Percentiles rank a stretch among this genome's conserved stretches.
phyloP scores from a whole-genome alignment of 495 filamentous ascomycete genomes.

The Xylaria bambusicola region DNA sequence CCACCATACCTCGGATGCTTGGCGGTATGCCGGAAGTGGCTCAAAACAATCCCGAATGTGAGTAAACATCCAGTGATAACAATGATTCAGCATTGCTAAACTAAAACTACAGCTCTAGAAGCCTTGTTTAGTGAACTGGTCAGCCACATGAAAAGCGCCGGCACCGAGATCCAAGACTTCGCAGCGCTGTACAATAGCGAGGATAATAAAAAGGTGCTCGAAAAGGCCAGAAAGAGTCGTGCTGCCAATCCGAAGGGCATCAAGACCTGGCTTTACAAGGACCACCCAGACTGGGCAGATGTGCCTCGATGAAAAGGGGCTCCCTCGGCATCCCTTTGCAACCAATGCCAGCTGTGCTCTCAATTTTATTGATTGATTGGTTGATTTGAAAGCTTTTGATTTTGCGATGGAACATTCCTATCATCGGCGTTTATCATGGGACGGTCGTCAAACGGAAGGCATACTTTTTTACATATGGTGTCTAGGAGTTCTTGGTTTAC shows the following conservation, averaged over 20 bases:
- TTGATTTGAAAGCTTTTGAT: too few relatives aligned
- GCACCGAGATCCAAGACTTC: conserved; percentile 47
- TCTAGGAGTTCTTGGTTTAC: background rate
- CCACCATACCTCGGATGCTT: conserved; percentile 18
- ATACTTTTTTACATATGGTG: background rate
- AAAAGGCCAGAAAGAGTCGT: conserved; percentile 45
- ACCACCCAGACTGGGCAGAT: conserved; percentile 52
- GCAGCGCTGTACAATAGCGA: conserved; percentile 38
- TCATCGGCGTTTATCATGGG: background rate
- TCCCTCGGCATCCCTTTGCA: background rate
- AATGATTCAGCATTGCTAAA: conserved; percentile 37
- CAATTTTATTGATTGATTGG: conserved; percentile 1
- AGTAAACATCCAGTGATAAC: background rate
- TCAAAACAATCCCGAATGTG: conserved; percentile 9
- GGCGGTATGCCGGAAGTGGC: conserved; percentile 10
- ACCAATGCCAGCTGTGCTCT: background rate
- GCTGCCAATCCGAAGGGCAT: conserved; percentile 49
- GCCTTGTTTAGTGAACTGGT: conserved; percentile 29
- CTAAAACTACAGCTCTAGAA: conserved; percentile 28
- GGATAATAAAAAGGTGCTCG: conserved; percentile 44
- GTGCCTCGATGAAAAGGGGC: conserved; percentile 8
- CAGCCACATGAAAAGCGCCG: conserved; percentile 38
- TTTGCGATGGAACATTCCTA: too few relatives aligned
- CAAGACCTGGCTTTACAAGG: conserved; percentile 49
- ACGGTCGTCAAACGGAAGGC: background rate